phyloP scores from a whole-genome alignment of 2,329 filamentous ascomycete species.

The Colletotrichum higginsianum region DNA sequence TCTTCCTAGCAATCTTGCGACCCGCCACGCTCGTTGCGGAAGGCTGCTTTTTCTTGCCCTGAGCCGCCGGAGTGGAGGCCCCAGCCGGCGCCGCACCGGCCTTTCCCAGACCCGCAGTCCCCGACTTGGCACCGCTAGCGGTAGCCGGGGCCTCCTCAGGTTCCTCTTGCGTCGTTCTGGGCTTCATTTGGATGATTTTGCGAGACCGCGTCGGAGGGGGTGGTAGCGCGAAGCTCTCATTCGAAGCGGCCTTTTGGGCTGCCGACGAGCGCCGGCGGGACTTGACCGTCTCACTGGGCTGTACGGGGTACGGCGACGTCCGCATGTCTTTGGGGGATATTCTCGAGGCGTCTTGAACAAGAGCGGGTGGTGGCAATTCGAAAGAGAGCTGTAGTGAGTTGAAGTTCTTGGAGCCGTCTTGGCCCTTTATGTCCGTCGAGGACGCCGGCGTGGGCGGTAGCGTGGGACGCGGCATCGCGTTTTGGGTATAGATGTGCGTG shows the following conservation, averaged over 20 bases:
- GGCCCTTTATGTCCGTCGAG: slow-evolving; percentile 83
- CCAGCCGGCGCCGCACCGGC: slow-evolving; percentile 38
- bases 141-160: slow-evolving; percentile 46
- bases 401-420: slow-evolving; percentile 75
- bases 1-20: slow-evolving; percentile 96
- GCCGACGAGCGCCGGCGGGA: slow-evolving; percentile 67
- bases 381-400: slow-evolving; percentile 77
- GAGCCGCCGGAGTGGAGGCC: slow-evolving; percentile 41
- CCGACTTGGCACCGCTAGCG: slow-evolving; percentile 32
- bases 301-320: slow-evolving; percentile 59
- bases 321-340: slow-evolving; percentile 59
- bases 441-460: slow-evolving; percentile 84
- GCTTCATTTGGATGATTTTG: slow-evolving; percentile 99
- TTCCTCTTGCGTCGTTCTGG: slow-evolving; percentile 60
- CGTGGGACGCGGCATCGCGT: slow-evolving; percentile 75
- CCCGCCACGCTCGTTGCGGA: slow-evolving; percentile 85
- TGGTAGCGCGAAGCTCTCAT: slow-evolving; percentile 83
- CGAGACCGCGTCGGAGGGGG: slow-evolving; percentile 92
- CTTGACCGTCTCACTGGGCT: slow-evolving; percentile 67
- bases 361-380: slow-evolving; percentile 82
- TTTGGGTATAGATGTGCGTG: slow-evolving; percentile 23
- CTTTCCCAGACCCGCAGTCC: slow-evolving; percentile 30
- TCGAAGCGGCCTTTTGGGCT: slow-evolving; percentile 60
- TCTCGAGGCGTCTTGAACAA: slow-evolving; percentile 65
- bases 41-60: slow-evolving; percentile 81